Evolutionary conservation across 768 basidiomycete species (phyloP).

Genomic region (Tulasnella sp.): DNA sequence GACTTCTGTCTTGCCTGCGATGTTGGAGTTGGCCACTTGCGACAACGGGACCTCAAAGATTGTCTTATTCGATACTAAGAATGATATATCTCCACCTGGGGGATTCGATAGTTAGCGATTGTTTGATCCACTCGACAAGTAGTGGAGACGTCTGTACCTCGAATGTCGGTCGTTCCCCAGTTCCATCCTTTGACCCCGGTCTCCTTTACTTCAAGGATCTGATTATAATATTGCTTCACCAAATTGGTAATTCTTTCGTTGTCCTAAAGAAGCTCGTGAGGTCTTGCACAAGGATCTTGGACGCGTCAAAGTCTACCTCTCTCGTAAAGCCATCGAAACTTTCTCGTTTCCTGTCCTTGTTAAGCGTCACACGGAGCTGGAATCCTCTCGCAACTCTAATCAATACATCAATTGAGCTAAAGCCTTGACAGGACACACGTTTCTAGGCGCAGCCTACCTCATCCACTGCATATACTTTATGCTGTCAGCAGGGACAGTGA

Average conservation of each 20-base stretch:
- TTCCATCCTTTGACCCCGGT: constrained; percentile 93
- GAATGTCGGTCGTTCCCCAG: constrained; percentile 92
- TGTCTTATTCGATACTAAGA: constrained; percentile 76
- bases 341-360: constrained; percentile 46
- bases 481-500: constrained; percentile 53
- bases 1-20: constrained; percentile 95
- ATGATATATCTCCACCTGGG: constrained; percentile 81
- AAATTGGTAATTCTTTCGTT: constrained; percentile 73
- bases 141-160: constrained; percentile 43
- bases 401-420: neutral
- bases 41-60: constrained; percentile 82
- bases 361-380: constrained; percentile 75
- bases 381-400: constrained; percentile 73
- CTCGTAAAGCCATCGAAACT: constrained; percentile 91
- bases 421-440: neutral
- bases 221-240: constrained; percentile 76
- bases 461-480: constrained; percentile 89
- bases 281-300: constrained; percentile 6
- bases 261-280: constrained; percentile 42
- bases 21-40: constrained; percentile 91
- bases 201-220: constrained; percentile 78
- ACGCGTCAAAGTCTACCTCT: constrained; percentile 44
- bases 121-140: neutral
- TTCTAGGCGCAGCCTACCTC: constrained; percentile 29
- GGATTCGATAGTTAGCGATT: neutral